A percentile compares a stretch with the other conserved stretches of the same genome.
Conservation (phyloP, 768 basidiomycete genomes). For the Agrocybe pediades region DNA sequence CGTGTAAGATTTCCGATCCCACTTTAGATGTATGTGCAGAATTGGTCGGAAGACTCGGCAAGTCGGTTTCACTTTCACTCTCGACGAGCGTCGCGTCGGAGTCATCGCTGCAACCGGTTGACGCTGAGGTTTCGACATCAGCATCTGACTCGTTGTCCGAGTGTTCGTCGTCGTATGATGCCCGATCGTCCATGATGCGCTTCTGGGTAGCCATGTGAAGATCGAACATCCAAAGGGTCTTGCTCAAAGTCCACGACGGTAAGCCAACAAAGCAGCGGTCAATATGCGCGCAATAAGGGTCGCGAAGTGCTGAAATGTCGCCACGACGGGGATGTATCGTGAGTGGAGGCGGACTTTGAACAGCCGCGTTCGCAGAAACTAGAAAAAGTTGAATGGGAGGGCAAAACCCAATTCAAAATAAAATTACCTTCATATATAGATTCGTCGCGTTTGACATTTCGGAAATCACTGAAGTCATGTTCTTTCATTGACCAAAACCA, state of each 20-base stretch:
- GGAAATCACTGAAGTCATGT: slow-evolving; percentile 48
- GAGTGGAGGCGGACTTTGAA: slow-evolving; percentile 30
- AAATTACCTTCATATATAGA: slow-evolving; percentile 6
- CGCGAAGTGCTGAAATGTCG: slow-evolving; percentile 58
- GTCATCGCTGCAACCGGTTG: slow-evolving; percentile 43
- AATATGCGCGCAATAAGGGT: slow-evolving; percentile 55
- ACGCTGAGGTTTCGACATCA: slow-evolving; percentile 34
- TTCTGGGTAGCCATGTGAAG: slow-evolving; percentile 39
- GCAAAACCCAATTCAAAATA: background rate
- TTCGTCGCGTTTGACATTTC: slow-evolving; percentile 9
- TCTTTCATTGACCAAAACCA: slow-evolving; percentile 62
- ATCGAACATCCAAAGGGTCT: slow-evolving; percentile 66
- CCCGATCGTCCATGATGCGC: slow-evolving; percentile 9
- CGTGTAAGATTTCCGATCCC: background rate
- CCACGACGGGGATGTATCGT: slow-evolving; percentile 63
- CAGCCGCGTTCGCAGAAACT: background rate
- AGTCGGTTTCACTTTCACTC: slow-evolving; percentile 42
- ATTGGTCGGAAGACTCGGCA: slow-evolving; percentile 12
- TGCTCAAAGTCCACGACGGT: slow-evolving; percentile 67
- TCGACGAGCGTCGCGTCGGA: slow-evolving; percentile 62
- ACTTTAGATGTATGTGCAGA: slow-evolving; percentile 9
- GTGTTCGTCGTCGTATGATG: slow-evolving; percentile 17
- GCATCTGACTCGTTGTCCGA: slow-evolving; percentile 32
- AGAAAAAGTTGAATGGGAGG: slow-evolving; percentile 1
- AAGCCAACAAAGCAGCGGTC: slow-evolving; percentile 61